Evolutionary conservation across 129 eudicot genomes (phyloP), one percentile per base, ranked within the genome.

Genomic region (Tanacetum coccineum): DNA sequence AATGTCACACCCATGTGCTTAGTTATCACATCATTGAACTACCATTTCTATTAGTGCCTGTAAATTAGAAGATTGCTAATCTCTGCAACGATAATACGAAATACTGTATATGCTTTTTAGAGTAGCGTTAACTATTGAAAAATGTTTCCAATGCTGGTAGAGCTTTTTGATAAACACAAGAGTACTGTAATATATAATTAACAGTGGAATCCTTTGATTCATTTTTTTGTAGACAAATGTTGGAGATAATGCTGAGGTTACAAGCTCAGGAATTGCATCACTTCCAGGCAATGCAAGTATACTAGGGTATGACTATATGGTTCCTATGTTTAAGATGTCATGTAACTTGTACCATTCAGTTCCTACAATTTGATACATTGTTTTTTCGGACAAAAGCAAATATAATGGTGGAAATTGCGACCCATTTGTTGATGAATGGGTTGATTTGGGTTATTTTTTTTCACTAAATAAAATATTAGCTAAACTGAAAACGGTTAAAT

Each of bases 281-380:
- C 51, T 80, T 50, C 80, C 86, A 51, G 96, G 88, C 79, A 87
- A 87, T 81, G 80, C 94, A 68, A 78, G 97, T 84, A 75, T 91
- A 72, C 93, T 87, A 70, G 97, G 97, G 97, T 91, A 80, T 50
- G 93, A 66, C 30, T 47, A 17, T 62, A 13, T 71, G 7, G 59
- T 54, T 59, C 30, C 49, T 39, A 22, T 66, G 49, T 48, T 46
- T 22, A 44, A 36, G 42, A 26, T 72, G 61, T 8, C 48, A 32
- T 53, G 45, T n/a, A 17, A 50, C 17, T 58, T 47, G 21, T 58
- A 47, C 50, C 45, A 48, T 51, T 58, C 50, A 42, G 6, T 53
- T 59, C n/a, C 30, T 71, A 46, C 7, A 7, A 47, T 46, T 18
- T 51, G 58, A 46, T 70, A 39, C 67, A 26, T 59, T 68, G 6